Evolutionary conservation across 805 yeast species (phyloP).

Genomic region (Myxozyma vanderwaltii): DNA sequence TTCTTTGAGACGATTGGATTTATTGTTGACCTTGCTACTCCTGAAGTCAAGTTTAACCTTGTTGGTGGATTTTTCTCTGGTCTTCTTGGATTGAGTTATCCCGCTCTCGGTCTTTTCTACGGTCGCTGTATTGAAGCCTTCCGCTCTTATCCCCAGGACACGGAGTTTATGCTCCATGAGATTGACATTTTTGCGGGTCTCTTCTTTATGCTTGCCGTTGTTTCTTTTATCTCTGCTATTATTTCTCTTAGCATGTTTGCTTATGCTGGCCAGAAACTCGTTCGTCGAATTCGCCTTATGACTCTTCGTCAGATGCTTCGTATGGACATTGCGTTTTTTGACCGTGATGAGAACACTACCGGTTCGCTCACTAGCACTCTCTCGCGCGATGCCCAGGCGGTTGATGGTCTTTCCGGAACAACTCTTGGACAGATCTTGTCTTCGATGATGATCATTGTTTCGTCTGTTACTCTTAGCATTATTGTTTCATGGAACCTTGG

Average conservation of each 20-base stretch:
- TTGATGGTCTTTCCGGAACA: conserved; percentile 40
- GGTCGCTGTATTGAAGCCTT: conserved; percentile 33
- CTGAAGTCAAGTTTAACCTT: conserved; percentile 24
- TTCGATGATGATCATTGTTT: conserved; percentile 45
- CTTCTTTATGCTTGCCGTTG: conserved; percentile 30
- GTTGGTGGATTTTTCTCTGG: conserved; percentile 29
- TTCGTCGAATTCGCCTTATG: conserved; percentile 36
- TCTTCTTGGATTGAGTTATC: conserved; percentile 29
- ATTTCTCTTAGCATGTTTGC: conserved; percentile 30
- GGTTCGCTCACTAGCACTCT: conserved; percentile 39
- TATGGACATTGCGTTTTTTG: conserved; percentile 41
- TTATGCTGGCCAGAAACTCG: conserved; percentile 34
- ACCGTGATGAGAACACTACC: conserved; percentile 37
- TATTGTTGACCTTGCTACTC: conserved; percentile 15
- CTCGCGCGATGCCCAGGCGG: conserved; percentile 40
- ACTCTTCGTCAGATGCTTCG: conserved; percentile 37
- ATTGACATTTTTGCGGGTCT: conserved; percentile 30
- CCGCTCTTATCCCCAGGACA: conserved; percentile 28
- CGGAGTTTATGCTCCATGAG: conserved; percentile 28
- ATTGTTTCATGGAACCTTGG: conserved; percentile 49
- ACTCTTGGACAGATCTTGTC: conserved; percentile 41
- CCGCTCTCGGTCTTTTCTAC: conserved; percentile 32
- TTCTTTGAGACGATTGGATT: conserved; percentile 25
- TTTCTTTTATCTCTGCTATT: conserved; percentile 22
- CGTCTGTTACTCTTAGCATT: conserved; percentile 47